These are phyloP conservation scores for Vigna mungo DNA, from an alignment of 306 rosid genomes.

Conservation along the genomic window DNA sequence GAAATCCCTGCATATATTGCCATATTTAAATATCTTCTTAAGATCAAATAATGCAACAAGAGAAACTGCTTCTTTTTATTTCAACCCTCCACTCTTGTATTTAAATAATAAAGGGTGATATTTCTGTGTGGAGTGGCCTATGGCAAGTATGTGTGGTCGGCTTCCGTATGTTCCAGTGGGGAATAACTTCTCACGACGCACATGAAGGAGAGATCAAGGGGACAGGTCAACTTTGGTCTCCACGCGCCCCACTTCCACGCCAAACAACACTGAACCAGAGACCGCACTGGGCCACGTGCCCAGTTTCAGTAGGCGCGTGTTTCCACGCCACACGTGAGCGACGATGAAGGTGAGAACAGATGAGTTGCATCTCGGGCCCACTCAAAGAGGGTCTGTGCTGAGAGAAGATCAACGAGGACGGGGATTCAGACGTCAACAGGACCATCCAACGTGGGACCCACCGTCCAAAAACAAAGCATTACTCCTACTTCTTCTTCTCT, in stretches of 20 bases:
- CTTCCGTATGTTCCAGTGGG: slow-evolving; percentile 47
- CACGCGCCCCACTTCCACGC: slow-evolving; percentile 33
- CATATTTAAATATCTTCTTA: neutral
- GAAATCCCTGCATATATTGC: neutral
- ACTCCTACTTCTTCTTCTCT: neutral
- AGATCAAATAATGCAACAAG: neutral
- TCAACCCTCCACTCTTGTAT: neutral
- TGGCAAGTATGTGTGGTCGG: slow-evolving; percentile 34
- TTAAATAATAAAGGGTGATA: slow-evolving; percentile 6
- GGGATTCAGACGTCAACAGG: slow-evolving; percentile 67
- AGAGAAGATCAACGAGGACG: slow-evolving; percentile 53
- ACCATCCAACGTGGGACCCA: slow-evolving; percentile 61
- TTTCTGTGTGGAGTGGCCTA: slow-evolving; percentile 17
- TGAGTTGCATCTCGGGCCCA: slow-evolving; percentile 42
- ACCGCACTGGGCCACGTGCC: neutral
- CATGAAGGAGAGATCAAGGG: slow-evolving; percentile 51
- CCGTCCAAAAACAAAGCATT: slow-evolving; percentile 30
- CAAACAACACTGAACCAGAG: neutral
- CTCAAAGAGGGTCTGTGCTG: slow-evolving; percentile 33
- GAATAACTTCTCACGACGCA: slow-evolving; percentile 38
- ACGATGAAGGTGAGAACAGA: neutral
- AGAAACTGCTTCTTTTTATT: neutral
- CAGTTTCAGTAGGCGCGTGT: neutral
- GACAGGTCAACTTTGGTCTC: slow-evolving; percentile 52
- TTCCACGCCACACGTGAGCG: fast-evolving